Base-by-base conservation (phyloP, 805 yeast genomes). In the Saccharomyces eubayanus region DNA sequence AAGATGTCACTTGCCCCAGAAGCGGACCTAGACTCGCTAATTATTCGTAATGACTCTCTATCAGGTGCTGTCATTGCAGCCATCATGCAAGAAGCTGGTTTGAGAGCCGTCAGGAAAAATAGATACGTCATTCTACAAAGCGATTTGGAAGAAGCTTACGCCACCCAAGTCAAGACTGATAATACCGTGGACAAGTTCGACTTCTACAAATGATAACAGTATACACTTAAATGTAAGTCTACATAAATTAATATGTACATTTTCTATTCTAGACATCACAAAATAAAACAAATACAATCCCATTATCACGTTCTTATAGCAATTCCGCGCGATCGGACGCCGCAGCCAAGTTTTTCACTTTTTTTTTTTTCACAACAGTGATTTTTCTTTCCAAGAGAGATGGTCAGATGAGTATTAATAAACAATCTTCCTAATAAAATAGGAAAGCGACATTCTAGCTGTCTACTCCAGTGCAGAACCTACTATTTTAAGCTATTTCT, bases 81-180 rank as follows among this genome's bases (percentile, higher is more conserved):
- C 16, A 92, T 94, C 62, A 94, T 94, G 99, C 99, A 94, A 79
- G 99, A 95, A 74, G 99, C 99, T 29, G 99, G 99, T 61, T 80
- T 94, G 62, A 83, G 99, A 63, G 99, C 99, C 1, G 98, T 94
- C 48, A 87, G 99, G 76, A 94, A 92, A 76, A 94, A 94, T 73
- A 82, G 99, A 74, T 94, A 95, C 71, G 96, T 94, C 73, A 95
- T 94, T 60, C 77, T 95, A 66, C 98, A 94, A 74, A 84, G 85
- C 68, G 99, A 94, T 75, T 77, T 94, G 69, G 99, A 94, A 71
- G 99, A 94, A 75, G 99, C 99, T 6, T 94, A 94, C 75, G 87
- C 96, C 53, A 75, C 96, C 43, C 99, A 94, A 78, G 99, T 95
- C 59, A 94, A 94, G 78, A 81, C 96, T 2, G 96, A 96, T 53